Conservation (phyloP, 768 basidiomycete genomes). For the Pilatotrama ljubarskyi region DNA sequence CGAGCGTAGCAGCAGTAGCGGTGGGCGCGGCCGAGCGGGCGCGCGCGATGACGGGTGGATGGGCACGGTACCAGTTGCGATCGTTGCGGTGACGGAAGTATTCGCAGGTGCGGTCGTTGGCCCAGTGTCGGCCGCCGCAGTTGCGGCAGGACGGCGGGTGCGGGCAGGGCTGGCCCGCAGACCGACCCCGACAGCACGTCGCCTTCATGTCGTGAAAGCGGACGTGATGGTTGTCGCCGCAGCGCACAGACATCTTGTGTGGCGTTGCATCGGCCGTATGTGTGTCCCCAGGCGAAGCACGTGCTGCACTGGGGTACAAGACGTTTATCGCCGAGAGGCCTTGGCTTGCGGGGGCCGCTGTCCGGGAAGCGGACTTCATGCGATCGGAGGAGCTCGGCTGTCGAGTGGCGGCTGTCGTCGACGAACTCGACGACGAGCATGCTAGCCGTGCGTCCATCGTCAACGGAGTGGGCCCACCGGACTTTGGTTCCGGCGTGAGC, state of each 20-base stretch:
- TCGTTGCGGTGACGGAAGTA: background rate
- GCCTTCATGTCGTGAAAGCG: background rate
- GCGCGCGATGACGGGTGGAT: background rate
- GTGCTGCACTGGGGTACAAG: background rate
- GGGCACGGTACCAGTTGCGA: background rate
- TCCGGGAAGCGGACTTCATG: background rate
- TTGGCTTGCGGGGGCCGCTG: background rate
- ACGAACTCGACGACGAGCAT: background rate
- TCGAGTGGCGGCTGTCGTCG: background rate
- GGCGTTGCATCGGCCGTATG: background rate
- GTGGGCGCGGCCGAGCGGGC: background rate
- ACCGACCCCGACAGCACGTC: no score
- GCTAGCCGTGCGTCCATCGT: background rate
- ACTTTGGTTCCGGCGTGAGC: background rate
- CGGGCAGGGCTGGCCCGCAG: no score
- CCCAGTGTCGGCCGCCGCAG: background rate
- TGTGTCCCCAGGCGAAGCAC: background rate
- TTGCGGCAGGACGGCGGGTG: no score
- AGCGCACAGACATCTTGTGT: background rate
- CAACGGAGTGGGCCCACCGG: background rate
- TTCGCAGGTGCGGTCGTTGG: background rate
- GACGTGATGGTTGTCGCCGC: background rate
- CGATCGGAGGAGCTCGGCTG: background rate
- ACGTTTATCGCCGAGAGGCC: background rate
- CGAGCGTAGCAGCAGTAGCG: background rate